Evolutionary conservation across 768 basidiomycete genomes (phyloP).

Genomic region (Lactarius hengduanensis): DNA sequence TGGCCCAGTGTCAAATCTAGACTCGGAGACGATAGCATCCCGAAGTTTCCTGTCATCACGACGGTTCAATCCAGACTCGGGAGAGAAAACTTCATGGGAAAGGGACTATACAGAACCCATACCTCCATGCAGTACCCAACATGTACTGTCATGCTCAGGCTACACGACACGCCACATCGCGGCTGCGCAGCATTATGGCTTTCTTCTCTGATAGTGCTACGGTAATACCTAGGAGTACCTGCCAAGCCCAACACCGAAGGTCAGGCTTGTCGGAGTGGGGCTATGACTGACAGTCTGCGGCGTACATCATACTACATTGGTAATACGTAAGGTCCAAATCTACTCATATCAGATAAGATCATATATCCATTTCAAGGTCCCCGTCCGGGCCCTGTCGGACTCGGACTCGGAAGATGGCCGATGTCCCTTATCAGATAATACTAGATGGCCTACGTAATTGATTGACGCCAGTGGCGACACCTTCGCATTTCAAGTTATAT

Average conservation of each 20-base stretch:
- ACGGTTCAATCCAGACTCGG: background rate
- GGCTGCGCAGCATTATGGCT: background rate
- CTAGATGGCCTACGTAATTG: too few species aligned
- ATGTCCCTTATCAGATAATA: too few species aligned
- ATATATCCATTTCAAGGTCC: too few species aligned
- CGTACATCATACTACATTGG: too few species aligned
- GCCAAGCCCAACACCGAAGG: background rate
- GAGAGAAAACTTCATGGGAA: background rate
- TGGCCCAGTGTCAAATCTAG: background rate
- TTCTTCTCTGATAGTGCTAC: background rate
- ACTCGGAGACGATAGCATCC: background rate
- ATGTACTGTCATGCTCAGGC: background rate
- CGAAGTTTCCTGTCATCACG: too few species aligned
- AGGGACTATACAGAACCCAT: background rate
- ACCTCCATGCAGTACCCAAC: too few species aligned
- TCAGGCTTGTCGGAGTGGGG: background rate
- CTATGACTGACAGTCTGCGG: too few species aligned
- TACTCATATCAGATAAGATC: too few species aligned
- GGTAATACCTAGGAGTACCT: background rate
- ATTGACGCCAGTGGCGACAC: too few species aligned
- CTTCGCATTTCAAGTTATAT: background rate
- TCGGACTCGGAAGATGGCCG: too few species aligned
- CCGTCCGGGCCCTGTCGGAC: too few species aligned
- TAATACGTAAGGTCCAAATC: too few species aligned
- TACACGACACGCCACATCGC: background rate